Conservation (phyloP, 768 basidiomycete species). For the Tricholoma sp. region DNA sequence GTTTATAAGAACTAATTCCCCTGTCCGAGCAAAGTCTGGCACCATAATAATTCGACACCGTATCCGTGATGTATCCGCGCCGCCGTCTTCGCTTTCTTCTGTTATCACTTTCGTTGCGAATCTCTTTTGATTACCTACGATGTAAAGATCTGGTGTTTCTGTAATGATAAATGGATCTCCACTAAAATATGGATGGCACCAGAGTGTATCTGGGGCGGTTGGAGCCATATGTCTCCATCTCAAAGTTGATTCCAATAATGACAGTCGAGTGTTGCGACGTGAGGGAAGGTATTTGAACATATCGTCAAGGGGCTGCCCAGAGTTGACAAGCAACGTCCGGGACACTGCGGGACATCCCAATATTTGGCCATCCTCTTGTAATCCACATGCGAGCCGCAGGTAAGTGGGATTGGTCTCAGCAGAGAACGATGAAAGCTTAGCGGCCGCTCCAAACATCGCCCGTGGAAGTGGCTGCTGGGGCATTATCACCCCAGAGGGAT, state of each 20-base stretch:
- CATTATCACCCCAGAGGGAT: conserved; percentile 84
- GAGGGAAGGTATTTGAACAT: conserved; percentile 88
- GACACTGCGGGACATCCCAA: conserved; percentile 20
- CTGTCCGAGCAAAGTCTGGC: conserved; percentile 77
- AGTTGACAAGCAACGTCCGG: conserved; percentile 73
- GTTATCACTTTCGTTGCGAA: conserved; percentile 73
- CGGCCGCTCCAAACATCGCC: conserved; percentile 77
- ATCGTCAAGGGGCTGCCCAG: conserved; percentile 92
- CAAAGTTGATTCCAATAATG: conserved; percentile 73
- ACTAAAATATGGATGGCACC: conserved; percentile 92
- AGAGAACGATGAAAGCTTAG: conserved; percentile 55
- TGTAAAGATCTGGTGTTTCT: conserved; percentile 86
- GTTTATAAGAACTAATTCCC: conserved; percentile 76
- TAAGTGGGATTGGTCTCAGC: conserved; percentile 91
- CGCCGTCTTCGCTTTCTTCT: conserved; percentile 28
- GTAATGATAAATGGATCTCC: conserved; percentile 85
- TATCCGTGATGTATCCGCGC: conserved; percentile 17
- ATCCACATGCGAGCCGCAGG: conserved; percentile 51
- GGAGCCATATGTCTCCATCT: conserved; percentile 97
- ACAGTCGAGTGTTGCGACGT: conserved; percentile 65
- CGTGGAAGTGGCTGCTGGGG: conserved; percentile 93
- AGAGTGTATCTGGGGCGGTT: conserved; percentile 96
- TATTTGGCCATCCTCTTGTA: conserved; percentile 17
- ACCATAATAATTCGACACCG: conserved; percentile 73
- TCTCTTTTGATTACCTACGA: conserved; percentile 85